These are phyloP conservation scores for Mrakia frigida DNA, from an alignment of 768 basidiomycete species.

Conservation along the genomic window DNA sequence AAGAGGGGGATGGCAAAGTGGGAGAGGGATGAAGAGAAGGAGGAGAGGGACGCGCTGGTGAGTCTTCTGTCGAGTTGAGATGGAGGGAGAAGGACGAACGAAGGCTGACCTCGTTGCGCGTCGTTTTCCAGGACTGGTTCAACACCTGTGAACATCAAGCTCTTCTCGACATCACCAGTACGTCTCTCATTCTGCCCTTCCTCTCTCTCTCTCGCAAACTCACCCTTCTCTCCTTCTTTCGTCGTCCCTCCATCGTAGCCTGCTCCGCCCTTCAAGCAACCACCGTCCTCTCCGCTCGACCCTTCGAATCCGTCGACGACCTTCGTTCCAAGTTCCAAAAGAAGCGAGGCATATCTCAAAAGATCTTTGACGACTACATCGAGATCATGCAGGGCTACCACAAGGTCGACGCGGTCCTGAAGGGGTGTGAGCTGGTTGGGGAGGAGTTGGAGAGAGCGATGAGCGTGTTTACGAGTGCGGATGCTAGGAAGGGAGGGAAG, in stretches of 20 bases:
- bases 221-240: neutral
- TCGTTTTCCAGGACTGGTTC: constrained; percentile 44
- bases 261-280: constrained; percentile 76
- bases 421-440: constrained; percentile 83
- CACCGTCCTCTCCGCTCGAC: constrained; percentile 69
- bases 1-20: constrained; percentile 22
- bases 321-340: constrained; percentile 73
- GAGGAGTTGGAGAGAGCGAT: constrained; percentile 66
- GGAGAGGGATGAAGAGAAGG: constrained; percentile 23
- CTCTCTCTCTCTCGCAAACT: neutral
- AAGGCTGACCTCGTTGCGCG: neutral
- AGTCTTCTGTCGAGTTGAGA: neutral
- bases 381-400: constrained; percentile 70
- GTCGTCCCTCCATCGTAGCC: constrained; percentile 37
- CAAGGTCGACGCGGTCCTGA: constrained; percentile 80
- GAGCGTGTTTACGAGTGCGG: constrained; percentile 60
- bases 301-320: constrained; percentile 71
- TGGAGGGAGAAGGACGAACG: neutral
- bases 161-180: constrained; percentile 49
- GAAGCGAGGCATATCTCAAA: constrained; percentile 86
- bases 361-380: constrained; percentile 84
- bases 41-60: constrained; percentile 22
- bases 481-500: constrained; percentile 9
- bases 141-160: constrained; percentile 46
- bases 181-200: constrained; percentile 27